Percentiles rank a stretch among this genome's conserved stretches.
Conservation (phyloP, 164 flowering plant genomes). For the Santalum album region DNA sequence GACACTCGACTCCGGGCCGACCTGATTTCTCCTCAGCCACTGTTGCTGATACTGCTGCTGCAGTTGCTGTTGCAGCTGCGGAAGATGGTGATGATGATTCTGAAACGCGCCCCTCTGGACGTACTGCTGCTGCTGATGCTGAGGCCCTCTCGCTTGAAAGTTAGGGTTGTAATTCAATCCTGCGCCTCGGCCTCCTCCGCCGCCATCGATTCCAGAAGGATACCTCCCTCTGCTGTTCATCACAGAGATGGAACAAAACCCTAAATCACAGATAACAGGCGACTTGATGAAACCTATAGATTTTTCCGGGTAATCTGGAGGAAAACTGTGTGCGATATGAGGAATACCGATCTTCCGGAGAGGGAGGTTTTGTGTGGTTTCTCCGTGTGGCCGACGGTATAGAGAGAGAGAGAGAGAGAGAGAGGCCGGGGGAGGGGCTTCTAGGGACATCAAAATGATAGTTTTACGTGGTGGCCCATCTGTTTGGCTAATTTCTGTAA, state of each 20-base stretch:
- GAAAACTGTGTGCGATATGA: no score
- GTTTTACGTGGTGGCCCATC: no score
- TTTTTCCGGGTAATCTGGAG: no score
- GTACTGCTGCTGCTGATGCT: constrained; percentile 62
- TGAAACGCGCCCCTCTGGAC: constrained; percentile 45
- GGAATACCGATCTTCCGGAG: no score
- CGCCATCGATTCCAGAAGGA: constrained; percentile 91
- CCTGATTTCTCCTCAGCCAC: constrained; percentile 69
- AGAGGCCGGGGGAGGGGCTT: no score
- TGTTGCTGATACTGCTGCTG: constrained; percentile 59
- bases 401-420: no score
- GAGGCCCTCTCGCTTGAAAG: constrained; percentile 41
- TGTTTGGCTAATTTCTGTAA: no score
- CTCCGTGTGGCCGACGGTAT: no score
- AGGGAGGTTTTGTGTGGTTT: no score
- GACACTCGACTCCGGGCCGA: constrained; percentile 24
- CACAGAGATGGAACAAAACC: constrained; percentile 7
- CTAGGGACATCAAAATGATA: no score
- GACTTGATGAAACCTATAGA: no score
- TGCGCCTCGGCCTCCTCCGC: background rate
- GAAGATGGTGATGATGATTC: constrained; percentile 30
- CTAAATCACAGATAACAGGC: no score
- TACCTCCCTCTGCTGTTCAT: constrained; percentile 71
- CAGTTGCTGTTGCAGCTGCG: constrained; percentile 12
- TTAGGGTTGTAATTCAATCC: constrained; percentile 40